Base-by-base conservation (phyloP, 2,329 filamentous ascomycete species). In the Fusarium protoensiforme region DNA sequence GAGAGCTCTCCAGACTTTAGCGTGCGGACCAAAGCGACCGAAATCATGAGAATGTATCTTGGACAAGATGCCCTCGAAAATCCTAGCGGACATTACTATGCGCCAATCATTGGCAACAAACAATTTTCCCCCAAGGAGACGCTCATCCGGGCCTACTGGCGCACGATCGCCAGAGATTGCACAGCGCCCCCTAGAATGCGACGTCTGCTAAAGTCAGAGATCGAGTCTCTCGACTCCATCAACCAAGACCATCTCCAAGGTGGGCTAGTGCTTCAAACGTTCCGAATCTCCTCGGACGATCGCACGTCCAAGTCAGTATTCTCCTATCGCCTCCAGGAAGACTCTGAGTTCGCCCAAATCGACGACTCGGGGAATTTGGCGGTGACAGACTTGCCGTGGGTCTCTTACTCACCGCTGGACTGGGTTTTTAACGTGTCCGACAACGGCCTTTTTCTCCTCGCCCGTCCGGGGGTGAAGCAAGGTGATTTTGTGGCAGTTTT, bases 401-500 rank as follows among this genome's bases (percentile, higher is more conserved):
- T 14, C 39, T 10, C 22, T 33, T 38, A 38, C n/a, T 5, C 18
- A 8, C n/a, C 8, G 9, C 1, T 4, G 29, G 13, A 59, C 5
- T 48, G 39, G 7, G 54, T 59, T 14, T 73, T 73, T 24, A 13
- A 31, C 2, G 14, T 60, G 1, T 57, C 58, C 0, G 38, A 69
- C 0, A 74, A 69, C 13, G 71, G 64, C 0, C 10, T 73, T 1
- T 72, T 48, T n/a, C 18, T 69, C 2, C n/a, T 71, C 4, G 43
- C 36, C 1, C 59, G 71, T 1, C 48, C 31, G 3, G 38, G 61
- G 18, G 57, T 36, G 1, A 29, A 10, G 1, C 10, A 61, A n/a
- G 71, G 67, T 2, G 71, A 73, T 20, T 18, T 66, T 2, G 46
- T 74, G 8, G 61, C 5, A 5, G 54, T 72, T 33, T 5, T 73